phyloP scores from a whole-genome alignment of 164 flowering plant species.

The Euptelea pleiosperma region DNA sequence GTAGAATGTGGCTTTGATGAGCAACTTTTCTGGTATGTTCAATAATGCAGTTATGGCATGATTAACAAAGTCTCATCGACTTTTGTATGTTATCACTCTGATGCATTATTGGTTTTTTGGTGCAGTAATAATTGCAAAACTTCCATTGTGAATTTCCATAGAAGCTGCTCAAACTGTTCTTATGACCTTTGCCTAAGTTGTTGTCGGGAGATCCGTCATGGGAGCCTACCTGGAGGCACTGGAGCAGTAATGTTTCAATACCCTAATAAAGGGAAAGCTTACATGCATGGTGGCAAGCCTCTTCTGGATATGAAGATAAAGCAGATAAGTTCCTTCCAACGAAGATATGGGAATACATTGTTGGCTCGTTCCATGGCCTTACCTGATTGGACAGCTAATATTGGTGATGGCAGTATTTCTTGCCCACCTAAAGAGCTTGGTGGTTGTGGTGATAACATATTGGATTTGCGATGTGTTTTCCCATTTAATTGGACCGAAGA shows the following conservation, averaged over 20 bases:
- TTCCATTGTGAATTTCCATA: slow-evolving; percentile 55
- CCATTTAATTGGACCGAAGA: slow-evolving; percentile 53
- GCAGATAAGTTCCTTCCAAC: slow-evolving; percentile 1
- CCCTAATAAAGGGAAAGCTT: slow-evolving; percentile 26
- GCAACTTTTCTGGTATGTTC: slow-evolving; percentile 48
- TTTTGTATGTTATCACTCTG: slow-evolving; percentile 7
- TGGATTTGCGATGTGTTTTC: slow-evolving; percentile 53
- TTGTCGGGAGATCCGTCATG: slow-evolving; percentile 43
- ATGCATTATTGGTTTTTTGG: slow-evolving; percentile 13
- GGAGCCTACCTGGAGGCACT: slow-evolving; percentile 24
- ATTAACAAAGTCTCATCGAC: background rate
- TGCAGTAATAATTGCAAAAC: slow-evolving; percentile 63
- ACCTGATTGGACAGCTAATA: slow-evolving; percentile 28
- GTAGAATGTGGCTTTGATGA: slow-evolving; percentile 31
- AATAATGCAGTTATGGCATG: slow-evolving; percentile 5
- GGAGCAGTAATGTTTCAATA: slow-evolving; percentile 14
- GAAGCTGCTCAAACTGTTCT: slow-evolving; percentile 72
- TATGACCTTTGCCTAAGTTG: slow-evolving; percentile 72
- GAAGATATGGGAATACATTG: background rate
- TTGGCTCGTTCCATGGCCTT: slow-evolving; percentile 18
- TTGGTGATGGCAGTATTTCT: slow-evolving; percentile 32
- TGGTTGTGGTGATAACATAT: slow-evolving; percentile 57
- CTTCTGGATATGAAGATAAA: slow-evolving; percentile 15
- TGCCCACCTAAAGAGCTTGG: slow-evolving; percentile 61
- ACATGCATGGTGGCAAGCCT: slow-evolving; percentile 17